phyloP scores from a whole-genome alignment of 257 asterid genomes.

The Solanum infundibuliforme region DNA sequence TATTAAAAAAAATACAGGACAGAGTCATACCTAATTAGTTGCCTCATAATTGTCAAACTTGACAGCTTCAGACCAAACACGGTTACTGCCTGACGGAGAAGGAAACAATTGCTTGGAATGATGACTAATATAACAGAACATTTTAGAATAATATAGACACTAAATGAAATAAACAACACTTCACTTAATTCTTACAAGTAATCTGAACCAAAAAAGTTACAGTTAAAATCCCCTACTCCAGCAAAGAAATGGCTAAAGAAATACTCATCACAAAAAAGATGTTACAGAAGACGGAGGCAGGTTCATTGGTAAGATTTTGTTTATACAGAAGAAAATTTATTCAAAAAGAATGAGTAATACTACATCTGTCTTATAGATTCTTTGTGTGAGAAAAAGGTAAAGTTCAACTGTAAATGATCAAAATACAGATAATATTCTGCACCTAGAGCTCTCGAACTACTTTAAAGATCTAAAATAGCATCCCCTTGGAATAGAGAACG shows the following conservation, averaged over 20 bases:
- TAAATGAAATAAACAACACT: neutral
- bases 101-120: neutral
- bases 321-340: neutral
- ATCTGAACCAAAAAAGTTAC: neutral
- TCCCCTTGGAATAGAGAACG: neutral
- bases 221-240: neutral
- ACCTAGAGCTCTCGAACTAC: neutral
- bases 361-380: neutral
- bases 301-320: neutral
- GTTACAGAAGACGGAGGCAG: neutral
- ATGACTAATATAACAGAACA: neutral
- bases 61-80: constrained; percentile 80
- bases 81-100: constrained; percentile 42
- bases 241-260: neutral
- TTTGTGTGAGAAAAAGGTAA: neutral
- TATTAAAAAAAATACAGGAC: neutral
- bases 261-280: neutral
- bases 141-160: neutral
- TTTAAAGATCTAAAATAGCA: neutral
- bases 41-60: constrained; percentile 74
- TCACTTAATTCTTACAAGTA: neutral
- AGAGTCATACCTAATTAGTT: constrained; percentile 53
- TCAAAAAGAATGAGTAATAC: neutral
- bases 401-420: neutral
- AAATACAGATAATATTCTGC: neutral